phyloP scores from a whole-genome alignment of 441 rosid genomes.

The Biscutella laevigata region DNA sequence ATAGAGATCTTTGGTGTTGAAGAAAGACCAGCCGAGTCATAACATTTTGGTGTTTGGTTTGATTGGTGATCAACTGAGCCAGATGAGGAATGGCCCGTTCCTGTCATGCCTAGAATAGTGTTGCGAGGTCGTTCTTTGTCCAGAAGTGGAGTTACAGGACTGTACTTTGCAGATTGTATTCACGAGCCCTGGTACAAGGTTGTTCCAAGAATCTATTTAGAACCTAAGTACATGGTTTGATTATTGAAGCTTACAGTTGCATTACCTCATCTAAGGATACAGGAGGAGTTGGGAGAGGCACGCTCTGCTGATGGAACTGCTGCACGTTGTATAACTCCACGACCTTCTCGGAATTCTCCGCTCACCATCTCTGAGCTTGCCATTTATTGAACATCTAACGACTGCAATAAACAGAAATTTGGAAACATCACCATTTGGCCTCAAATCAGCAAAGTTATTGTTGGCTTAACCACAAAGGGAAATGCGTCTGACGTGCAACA shows the following conservation, averaged over 20 bases:
- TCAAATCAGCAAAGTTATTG: background rate
- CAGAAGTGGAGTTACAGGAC: conserved; percentile 68
- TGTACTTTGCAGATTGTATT: conserved; percentile 49
- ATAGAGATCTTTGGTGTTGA: conserved; percentile 63
- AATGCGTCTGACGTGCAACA: background rate
- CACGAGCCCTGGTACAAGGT: conserved; percentile 36
- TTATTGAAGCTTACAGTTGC: background rate
- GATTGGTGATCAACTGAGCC: too few species aligned
- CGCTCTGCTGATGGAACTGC: conserved; percentile 51
- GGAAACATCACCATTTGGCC: background rate
- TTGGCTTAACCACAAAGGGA: background rate
- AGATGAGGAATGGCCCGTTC: too few species aligned
- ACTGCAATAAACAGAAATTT: conserved; percentile 34
- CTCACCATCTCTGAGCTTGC: conserved; percentile 99
- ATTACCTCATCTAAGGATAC: conserved; percentile 70
- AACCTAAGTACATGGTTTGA: background rate
- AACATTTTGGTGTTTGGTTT: too few species aligned
- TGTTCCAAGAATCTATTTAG: conserved; percentile 1
- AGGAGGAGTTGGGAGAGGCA: conserved; percentile 63
- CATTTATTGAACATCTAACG: conserved; percentile 92
- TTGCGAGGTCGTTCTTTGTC: conserved; percentile 40
- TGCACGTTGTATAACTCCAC: conserved; percentile 90
- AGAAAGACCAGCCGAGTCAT: conserved; percentile 45
- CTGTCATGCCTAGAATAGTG: conserved; percentile 3
- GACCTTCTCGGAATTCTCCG: conserved; percentile 79